phyloP scores from a whole-genome alignment of 345 rosid genomes.

The sweet orange (Citrus sinensis) region DNA sequence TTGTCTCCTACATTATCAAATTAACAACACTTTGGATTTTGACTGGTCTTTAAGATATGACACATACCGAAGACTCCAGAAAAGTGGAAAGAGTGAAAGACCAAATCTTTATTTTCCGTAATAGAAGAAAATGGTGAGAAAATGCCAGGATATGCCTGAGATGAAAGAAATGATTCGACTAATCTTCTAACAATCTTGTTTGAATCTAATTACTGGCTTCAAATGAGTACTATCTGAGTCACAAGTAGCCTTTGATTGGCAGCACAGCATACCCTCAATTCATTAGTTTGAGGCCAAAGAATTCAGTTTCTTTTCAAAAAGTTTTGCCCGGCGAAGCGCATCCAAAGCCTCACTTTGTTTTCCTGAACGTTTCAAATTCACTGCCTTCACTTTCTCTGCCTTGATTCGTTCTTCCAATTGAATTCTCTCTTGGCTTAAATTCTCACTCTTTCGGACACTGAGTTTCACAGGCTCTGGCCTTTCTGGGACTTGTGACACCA shows the following conservation, averaged over 20 bases:
- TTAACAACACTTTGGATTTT: background rate
- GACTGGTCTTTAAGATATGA: background rate
- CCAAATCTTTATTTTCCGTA: background rate
- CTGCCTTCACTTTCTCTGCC: conserved; percentile 76
- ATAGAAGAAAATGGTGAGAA: background rate
- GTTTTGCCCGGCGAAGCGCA: conserved; percentile 73
- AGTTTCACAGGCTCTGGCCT: conserved; percentile 28
- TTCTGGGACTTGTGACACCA: conserved; percentile 23
- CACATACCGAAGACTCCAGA: background rate
- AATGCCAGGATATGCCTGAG: background rate
- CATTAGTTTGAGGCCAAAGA: conserved; percentile 34
- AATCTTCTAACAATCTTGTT: background rate
- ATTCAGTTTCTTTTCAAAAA: conserved; percentile 67
- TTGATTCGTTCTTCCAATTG: conserved; percentile 71
- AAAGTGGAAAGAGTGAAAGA: background rate
- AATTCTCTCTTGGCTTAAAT: conserved; percentile 45
- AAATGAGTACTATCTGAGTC: background rate
- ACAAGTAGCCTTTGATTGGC: background rate
- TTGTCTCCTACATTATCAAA: background rate
- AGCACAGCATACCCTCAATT: conserved; percentile 5
- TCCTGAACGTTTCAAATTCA: conserved; percentile 72
- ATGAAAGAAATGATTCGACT: background rate
- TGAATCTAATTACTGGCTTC: background rate
- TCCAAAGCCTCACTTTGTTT: conserved; percentile 91
- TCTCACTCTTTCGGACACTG: conserved; percentile 27